Evolutionary conservation across 306 rosid species (phyloP).

Genomic region (Alnus rubra): DNA sequence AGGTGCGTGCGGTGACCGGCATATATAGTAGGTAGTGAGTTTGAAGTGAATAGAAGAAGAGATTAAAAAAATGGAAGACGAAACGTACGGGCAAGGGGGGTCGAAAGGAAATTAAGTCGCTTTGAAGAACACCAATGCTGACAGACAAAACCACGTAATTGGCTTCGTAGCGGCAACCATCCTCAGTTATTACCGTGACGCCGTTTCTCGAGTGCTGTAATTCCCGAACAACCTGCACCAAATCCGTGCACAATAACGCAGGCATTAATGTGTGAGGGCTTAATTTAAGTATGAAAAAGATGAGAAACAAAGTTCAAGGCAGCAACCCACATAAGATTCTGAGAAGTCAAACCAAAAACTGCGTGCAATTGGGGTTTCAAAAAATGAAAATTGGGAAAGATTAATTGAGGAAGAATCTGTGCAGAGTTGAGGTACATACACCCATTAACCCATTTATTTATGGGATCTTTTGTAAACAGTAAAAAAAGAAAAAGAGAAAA

Average conservation of each 20-base stretch:
- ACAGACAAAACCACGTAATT: conserved; percentile 81
- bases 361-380: conserved; percentile 27
- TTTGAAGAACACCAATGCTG: conserved; percentile 96
- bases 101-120: conserved; percentile 75
- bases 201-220: conserved; percentile 86
- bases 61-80: not conserved
- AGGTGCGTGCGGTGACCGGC: not conserved
- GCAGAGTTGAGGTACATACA: conserved; percentile 26
- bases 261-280: conserved; percentile 13
- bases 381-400: conserved; percentile 25
- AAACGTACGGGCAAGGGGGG: conserved; percentile 90
- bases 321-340: conserved; percentile 25
- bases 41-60: not conserved
- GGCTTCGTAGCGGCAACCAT: conserved; percentile 77
- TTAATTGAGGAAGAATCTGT: conserved; percentile 34
- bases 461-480: conserved; percentile 19
- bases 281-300: not conserved
- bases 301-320: conserved; percentile 21
- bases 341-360: conserved; percentile 43
- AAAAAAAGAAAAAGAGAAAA: not conserved
- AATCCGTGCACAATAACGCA: conserved; percentile 36
- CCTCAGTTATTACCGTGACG: conserved; percentile 81
- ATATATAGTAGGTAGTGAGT: not conserved
- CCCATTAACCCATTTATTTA: conserved; percentile 18
- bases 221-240: conserved; percentile 84